A percentile compares a stretch with the other conserved stretches of the same genome.
Conservation (phyloP, 164 flowering plant species). For the Platanus orientalis region DNA sequence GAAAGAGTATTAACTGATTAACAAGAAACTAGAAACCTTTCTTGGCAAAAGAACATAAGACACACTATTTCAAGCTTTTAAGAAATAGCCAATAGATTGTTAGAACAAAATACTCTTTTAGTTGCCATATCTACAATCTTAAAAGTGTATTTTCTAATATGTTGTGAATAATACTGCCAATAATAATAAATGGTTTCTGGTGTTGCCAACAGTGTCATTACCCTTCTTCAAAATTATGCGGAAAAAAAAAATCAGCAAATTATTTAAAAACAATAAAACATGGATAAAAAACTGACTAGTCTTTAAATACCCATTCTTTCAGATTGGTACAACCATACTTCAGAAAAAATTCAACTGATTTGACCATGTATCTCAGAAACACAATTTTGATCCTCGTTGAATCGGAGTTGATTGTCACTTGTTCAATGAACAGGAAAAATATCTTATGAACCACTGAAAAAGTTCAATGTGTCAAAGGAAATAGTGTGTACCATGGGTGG, state of each 20-base stretch:
- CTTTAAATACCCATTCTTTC: too few relatives aligned
- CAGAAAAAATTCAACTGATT: neutral
- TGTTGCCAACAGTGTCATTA: neutral
- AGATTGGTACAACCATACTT: too few relatives aligned
- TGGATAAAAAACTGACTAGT: too few relatives aligned
- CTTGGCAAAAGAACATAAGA: too few relatives aligned
- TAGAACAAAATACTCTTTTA: too few relatives aligned
- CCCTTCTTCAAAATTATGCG: neutral
- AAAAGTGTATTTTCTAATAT: too few relatives aligned
- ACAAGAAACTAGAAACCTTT: neutral
- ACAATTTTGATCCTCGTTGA: neutral
- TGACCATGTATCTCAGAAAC: neutral
- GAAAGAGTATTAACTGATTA: neutral
- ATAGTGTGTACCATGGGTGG: constrained; percentile 74
- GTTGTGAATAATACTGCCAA: too few relatives aligned
- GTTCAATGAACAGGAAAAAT: neutral
- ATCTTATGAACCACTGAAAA: neutral
- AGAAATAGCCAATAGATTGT: too few relatives aligned
- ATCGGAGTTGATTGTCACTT: neutral
- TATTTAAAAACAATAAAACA: neutral
- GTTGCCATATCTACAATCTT: too few relatives aligned
- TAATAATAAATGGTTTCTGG: too few relatives aligned
- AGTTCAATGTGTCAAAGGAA: neutral
- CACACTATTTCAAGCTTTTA: too few relatives aligned
- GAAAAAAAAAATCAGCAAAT: neutral